Base-by-base conservation (phyloP, 2,329 filamentous ascomycete species). In the Colletotrichum zoysiae region DNA sequence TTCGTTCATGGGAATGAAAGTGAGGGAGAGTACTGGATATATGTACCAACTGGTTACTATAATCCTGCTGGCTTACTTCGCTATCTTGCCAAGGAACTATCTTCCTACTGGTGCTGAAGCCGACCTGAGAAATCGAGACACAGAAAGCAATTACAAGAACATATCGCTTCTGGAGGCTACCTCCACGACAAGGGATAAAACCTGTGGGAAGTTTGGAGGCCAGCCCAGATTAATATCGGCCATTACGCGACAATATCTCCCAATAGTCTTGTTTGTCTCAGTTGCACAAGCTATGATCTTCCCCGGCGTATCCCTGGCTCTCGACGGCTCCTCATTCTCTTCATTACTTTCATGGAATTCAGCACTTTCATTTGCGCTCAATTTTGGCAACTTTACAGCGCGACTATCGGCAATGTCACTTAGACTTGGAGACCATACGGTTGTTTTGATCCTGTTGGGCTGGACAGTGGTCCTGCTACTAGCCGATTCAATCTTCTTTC, bases 21-120 rank as follows among this genome's bases (percentile, higher is more conserved):
- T 81, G 35, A 76, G 79, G 14, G 73, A 73, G 35, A 76, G 75
- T 48, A 76, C 79, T 35, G 75, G 75, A 40, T 79, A 75, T 63
- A 74, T 78, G 9, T 78, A 76, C 61, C 75, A 73, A 33, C 70
- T 81, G 3, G 69, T 78, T 1, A 76, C 76, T 5, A 68, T 76
- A 1, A 75, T 79, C 66, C 70, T 81, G 2, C 46, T 78, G 4
- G 76, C 77, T 0, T 78, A 78, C 69, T 80, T 77, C 55, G 71
- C 78, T 20, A 40, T 81, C 23, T 71, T 81, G 2, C 79, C 79
- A 0, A 72, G 3, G 73, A 2, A 74, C 75, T 0, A 65, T 76
- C 75, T 64, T 75, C 74, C 18, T 67, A 74, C 12, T 53, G 62
- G 76, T 77, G 23, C 64, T 61, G 62, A 5, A 74, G 76, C 23